Base-by-base conservation (phyloP, 2,329 filamentous ascomycete species). In the Paraconiothyrium brasiliense region DNA sequence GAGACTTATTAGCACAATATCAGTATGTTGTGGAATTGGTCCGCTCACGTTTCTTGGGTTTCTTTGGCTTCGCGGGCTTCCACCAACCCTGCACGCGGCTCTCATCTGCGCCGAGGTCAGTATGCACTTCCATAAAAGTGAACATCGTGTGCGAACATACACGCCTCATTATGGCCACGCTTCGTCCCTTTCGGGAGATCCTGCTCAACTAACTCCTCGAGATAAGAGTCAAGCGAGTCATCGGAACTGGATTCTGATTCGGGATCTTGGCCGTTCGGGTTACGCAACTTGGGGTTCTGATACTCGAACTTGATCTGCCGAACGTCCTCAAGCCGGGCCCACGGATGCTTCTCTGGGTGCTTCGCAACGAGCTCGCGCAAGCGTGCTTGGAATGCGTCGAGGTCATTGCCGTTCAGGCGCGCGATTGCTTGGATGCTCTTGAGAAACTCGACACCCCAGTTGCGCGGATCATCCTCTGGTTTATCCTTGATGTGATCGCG, bases 371-470 rank as follows among this genome's bases (percentile, higher is more conserved):
- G 74, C 2, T 59, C 67, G 35, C 69, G 64, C 34, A 78, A 60
- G 49, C 72, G 70, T 1, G 34, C 55, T 8, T 77, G 73, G 30
- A 77, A 75, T 11, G 59, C 60, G 4, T 58, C 58, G 16, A 78
- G 65, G 9, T 75, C 62, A 1, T 69, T 69, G 3, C 64, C 65
- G 41, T 69, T 74, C 47, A 76, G 62, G 44, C 71, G 73, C 8
- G 73, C 69, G n/a, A 76, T 76, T 11, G 71, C 64, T 56, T 69
- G 68, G 20, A 76, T 64, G 22, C 75, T 71, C 54, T 75, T 76
- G 54, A 78, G 70, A n/a, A 78, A 76, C 57, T 76, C 74, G 14
- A 77, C 73, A 16, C 74, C 75, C 75, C 75, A 77, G 58, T 78
- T 76, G 43, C 75, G 74, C 5, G 73, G 68, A 47, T 78, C 74